Evolutionary conservation across 345 rosid genomes (phyloP).

Genomic region (Eucalyptus sp.): DNA sequence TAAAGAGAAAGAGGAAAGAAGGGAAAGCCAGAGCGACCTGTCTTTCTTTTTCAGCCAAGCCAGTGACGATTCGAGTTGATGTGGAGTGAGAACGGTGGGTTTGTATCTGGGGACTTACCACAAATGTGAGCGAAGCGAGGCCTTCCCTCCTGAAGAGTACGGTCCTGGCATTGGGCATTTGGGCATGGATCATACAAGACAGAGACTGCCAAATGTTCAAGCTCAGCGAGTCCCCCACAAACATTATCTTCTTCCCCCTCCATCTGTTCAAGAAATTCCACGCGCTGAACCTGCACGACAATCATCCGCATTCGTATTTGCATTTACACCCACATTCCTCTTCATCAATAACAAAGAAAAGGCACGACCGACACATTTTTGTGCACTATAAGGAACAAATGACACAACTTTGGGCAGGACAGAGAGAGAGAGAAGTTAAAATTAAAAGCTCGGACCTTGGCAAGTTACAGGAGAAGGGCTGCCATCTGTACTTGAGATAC

Average conservation of each 20-base stretch:
- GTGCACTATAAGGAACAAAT: background rate
- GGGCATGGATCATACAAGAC: slow-evolving; percentile 56
- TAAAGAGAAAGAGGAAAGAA: background rate
- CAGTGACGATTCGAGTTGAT: background rate
- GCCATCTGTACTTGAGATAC: slow-evolving; percentile 59
- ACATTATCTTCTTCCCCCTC: slow-evolving; percentile 96
- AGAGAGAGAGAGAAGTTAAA: background rate
- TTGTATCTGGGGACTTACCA: slow-evolving; percentile 19
- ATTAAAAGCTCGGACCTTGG: slow-evolving; percentile 25
- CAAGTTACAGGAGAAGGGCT: slow-evolving; percentile 38
- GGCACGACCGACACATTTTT: background rate
- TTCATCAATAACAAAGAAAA: background rate
- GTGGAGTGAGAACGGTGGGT: background rate
- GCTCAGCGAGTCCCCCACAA: slow-evolving; percentile 94
- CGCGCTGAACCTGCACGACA: slow-evolving; percentile 66
- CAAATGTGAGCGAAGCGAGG: slow-evolving; percentile 50
- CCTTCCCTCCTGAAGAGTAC: slow-evolving; percentile 25
- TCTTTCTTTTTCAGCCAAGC: background rate
- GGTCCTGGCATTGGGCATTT: slow-evolving; percentile 56
- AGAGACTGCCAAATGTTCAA: slow-evolving; percentile 75
- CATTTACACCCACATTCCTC: background rate
- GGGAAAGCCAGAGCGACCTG: background rate
- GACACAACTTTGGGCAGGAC: background rate
- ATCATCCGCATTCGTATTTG: background rate
- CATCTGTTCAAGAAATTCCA: slow-evolving; percentile 54